Base-by-base conservation (phyloP, 345 rosid genomes). In the Melaleuca alternifolia region DNA sequence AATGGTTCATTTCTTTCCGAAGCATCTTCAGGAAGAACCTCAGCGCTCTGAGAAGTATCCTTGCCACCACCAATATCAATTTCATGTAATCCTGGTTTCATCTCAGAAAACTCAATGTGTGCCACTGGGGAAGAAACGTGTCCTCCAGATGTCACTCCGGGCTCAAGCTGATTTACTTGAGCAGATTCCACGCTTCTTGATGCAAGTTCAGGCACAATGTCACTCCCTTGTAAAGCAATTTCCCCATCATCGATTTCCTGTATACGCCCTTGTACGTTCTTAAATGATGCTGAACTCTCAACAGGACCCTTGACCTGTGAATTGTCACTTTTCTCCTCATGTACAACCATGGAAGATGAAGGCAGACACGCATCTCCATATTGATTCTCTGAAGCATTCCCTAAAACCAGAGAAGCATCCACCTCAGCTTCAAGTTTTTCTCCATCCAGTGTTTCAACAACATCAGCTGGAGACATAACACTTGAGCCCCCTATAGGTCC, bases 171-270 rank as follows among this genome's bases (percentile, higher is more conserved):
- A 50, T 50, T 50, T 26, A 18, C 33, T 82, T 50, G 84, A 46
- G 84, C 30, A 48, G 50, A 51, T 86, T 46, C 86, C 52, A 26
- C 50, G 44, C 75, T 86, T 48, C 88, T 88, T 82, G 83, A 83
- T 26, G 65, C 28, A 83, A 79, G 83, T 87, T 85, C 88, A 56
- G 85, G 54, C 53, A 84, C 86, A 75, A 41, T 18, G 50, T 15
- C 92, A 89, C 87, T 88, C 62, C 48, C 89, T 81, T 83, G 83
- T 76, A 85, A 79, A 24, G 50, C 57, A 85, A 85, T 84, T 11
- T 81, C 51, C 61, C 83, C 30, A 18, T 82, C 86, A 57, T 53
- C 84, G 37, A 48, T 79, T 75, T 86, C 82, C 75, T n/a, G 21
- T 51, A 53, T 33, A 56, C 48, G 30, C 26, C 48, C 85, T 54